Evolutionary conservation across 768 basidiomycete species (phyloP).

Genomic region (Mycena sanguinolenta): DNA sequence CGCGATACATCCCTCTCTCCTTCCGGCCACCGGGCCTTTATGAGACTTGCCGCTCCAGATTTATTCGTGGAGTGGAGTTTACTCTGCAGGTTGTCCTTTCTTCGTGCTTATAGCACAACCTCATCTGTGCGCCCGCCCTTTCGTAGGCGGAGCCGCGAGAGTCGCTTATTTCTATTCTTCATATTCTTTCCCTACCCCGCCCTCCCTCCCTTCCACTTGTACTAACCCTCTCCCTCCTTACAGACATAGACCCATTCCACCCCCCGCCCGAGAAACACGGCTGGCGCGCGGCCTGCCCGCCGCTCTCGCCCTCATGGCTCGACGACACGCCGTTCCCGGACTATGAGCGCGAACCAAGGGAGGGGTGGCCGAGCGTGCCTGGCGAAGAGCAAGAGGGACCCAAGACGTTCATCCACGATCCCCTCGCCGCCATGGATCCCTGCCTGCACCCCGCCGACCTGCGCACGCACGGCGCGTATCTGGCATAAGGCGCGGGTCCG

Average conservation of each 20-base stretch:
- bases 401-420: constrained; percentile 63
- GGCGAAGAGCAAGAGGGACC: constrained; percentile 8
- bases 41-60: too few species aligned
- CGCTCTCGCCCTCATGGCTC: constrained; percentile 27
- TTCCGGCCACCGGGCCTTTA: too few species aligned
- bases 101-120: too few species aligned
- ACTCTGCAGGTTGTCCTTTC: too few species aligned
- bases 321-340: constrained; percentile 22
- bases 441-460: constrained; percentile 58
- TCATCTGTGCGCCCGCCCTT: too few species aligned
- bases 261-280: constrained; percentile 23
- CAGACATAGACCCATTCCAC: constrained; percentile 16
- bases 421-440: constrained; percentile 60
- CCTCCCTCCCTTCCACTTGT: not conserved
- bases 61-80: too few species aligned
- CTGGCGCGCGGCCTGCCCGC: constrained; percentile 37
- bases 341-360: constrained; percentile 12
- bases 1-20: too few species aligned
- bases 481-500: constrained; percentile 63
- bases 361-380: constrained; percentile 1
- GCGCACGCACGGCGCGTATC: constrained; percentile 63
- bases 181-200: not conserved
- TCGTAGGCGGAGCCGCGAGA: too few species aligned
- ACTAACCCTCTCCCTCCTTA: not conserved
- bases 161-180: too few species aligned